These are phyloP conservation scores for Penium margaritaceum DNA, from an alignment of 139 green algal species.

Conservation along the genomic window DNA sequence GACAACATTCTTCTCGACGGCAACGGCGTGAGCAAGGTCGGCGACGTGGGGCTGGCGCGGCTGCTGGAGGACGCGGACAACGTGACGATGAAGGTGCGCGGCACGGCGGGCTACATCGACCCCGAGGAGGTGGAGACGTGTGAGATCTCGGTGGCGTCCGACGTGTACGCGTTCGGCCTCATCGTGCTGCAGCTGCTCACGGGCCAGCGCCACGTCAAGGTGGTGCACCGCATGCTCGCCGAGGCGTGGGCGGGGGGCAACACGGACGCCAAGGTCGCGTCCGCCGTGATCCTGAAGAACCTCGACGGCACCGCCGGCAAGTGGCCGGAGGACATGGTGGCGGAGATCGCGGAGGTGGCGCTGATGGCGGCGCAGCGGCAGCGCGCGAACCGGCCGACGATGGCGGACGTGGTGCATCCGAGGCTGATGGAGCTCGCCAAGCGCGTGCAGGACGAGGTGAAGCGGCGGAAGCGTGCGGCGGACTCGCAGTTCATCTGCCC, in stretches of 20 bases:
- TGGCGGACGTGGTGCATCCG: not conserved
- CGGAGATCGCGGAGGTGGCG: not conserved
- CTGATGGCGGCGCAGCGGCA: not conserved
- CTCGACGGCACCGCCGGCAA: not conserved
- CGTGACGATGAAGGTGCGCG: conserved; percentile 2
- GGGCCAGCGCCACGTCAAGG: not conserved
- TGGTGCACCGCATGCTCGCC: not conserved
- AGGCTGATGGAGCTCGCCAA: not conserved
- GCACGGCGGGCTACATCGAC: conserved; percentile 20
- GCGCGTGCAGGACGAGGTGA: not conserved
- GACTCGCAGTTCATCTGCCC: not conserved
- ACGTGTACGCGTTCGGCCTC: conserved; percentile 22
- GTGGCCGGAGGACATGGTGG: not conserved
- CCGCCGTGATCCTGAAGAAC: not conserved
- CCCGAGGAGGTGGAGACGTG: conserved; percentile 13
- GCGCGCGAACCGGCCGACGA: not conserved
- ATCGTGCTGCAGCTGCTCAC: conserved; percentile 29
- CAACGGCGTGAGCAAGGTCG: conserved; percentile 14
- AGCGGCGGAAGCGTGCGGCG: not conserved
- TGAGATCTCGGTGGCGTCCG: not conserved
- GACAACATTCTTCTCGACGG: conserved; percentile 19
- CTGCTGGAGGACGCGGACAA: not conserved
- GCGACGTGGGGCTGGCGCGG: conserved; percentile 11
- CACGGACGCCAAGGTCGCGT: not conserved
- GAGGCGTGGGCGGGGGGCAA: not conserved